phyloP scores from a whole-genome alignment of 2,329 filamentous ascomycete genomes.

The Achaetomium macrosporum region DNA sequence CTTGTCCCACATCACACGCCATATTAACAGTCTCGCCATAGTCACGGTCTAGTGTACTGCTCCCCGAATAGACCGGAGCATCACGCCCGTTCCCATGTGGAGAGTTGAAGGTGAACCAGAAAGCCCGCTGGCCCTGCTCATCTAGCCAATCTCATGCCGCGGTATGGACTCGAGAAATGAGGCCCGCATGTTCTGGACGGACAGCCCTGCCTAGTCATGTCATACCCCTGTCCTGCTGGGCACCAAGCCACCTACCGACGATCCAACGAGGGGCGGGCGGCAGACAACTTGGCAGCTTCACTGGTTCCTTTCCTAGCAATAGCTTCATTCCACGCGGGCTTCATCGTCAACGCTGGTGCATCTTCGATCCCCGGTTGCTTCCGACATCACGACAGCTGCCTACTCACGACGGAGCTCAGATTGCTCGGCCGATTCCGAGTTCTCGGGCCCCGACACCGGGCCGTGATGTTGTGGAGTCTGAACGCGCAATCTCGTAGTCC shows the following conservation, averaged over 20 bases:
- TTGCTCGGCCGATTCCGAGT: not conserved
- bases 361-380: not conserved
- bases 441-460: not conserved
- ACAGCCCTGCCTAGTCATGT: not conserved
- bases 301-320: too few species aligned
- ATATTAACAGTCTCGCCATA: too few species aligned
- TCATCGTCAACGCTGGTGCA: too few species aligned
- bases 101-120: too few species aligned
- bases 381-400: not conserved
- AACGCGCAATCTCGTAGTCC: not conserved
- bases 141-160: not conserved
- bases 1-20: too few species aligned
- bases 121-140: too few species aligned
- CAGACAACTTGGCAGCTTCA: too few species aligned
- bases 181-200: not conserved
- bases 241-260: not conserved
- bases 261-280: not conserved
- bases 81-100: too few species aligned
- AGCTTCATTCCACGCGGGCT: too few species aligned
- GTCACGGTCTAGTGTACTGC: too few species aligned
- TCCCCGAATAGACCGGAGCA: too few species aligned
- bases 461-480: not conserved
- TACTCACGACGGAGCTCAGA: not conserved
- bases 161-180: not conserved
- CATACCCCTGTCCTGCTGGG: not conserved